Percentiles rank a stretch among this genome's conserved stretches.
These are phyloP conservation scores for Malus hybrid DNA, from an alignment of 331 rosid genomes.

Conservation along the genomic window DNA sequence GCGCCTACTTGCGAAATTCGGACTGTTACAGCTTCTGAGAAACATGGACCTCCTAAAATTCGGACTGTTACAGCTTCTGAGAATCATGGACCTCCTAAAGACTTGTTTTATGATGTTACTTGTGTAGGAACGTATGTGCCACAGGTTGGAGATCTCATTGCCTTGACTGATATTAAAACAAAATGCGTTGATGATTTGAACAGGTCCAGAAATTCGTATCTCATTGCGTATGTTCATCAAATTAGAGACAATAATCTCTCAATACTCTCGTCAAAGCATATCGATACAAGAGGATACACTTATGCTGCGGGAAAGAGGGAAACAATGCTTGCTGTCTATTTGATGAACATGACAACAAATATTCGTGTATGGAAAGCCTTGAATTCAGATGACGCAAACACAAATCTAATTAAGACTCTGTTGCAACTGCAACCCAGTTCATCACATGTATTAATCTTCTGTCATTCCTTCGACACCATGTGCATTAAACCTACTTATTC, in stretches of 20 bases:
- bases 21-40: background rate
- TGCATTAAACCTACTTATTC: no score
- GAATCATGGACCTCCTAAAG: constrained; percentile 1
- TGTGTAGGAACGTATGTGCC: constrained; percentile 1
- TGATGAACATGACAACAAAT: constrained; percentile 41
- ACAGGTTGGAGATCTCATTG: constrained; percentile 14
- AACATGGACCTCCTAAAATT: constrained; percentile 12
- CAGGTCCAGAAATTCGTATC: constrained; percentile 2
- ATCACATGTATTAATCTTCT: constrained; percentile 15
- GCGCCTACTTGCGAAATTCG: constrained; percentile 27
- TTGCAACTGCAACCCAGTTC: constrained; percentile 11
- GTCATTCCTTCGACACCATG: no score
- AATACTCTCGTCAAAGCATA: constrained; percentile 11
- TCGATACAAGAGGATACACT: background rate
- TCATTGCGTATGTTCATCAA: constrained; percentile 25
- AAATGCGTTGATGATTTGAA: background rate
- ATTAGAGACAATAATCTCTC: background rate
- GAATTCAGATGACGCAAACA: constrained; percentile 1
- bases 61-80: background rate
- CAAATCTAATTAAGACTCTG: constrained; percentile 18
- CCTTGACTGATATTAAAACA: constrained; percentile 5
- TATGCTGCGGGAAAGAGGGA: background rate
- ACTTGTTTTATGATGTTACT: constrained; percentile 2
- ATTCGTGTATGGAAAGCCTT: constrained; percentile 40
- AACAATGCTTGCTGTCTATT: constrained; percentile 17